These are phyloP conservation scores for Triglochin maritima DNA, from an alignment of 106 monocot species.

Conservation along the genomic window DNA sequence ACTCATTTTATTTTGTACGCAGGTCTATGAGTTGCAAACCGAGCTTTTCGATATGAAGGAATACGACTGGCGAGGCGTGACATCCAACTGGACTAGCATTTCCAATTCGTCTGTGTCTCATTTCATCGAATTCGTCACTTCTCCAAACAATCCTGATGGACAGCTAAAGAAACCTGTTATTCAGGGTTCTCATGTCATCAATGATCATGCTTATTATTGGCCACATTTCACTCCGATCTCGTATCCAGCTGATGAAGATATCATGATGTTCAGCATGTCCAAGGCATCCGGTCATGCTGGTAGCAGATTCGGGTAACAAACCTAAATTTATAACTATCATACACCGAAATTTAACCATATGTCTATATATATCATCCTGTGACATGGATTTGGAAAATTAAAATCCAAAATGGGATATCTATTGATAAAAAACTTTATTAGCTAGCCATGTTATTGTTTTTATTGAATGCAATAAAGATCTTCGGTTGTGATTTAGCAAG, in stretches of 20 bases:
- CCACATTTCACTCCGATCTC: constrained; percentile 60
- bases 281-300: constrained; percentile 77
- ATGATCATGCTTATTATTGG: constrained; percentile 81
- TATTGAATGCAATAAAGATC: too few relatives aligned
- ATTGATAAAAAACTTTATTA: too few relatives aligned
- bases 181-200: constrained; percentile 33
- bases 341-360: too few relatives aligned
- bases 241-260: constrained; percentile 47
- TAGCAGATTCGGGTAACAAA: constrained; percentile 74
- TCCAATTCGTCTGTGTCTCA: not conserved
- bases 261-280: constrained; percentile 64
- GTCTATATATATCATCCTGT: too few relatives aligned
- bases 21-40: constrained; percentile 50
- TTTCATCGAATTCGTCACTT: constrained; percentile 83
- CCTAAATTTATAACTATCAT: too few relatives aligned
- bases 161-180: constrained; percentile 27
- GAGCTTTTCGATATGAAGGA: constrained; percentile 33
- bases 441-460: too few relatives aligned
- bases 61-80: constrained; percentile 45
- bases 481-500: too few relatives aligned
- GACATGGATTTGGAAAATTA: too few relatives aligned
- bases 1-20: constrained; percentile 1
- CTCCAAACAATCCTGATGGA: constrained; percentile 74
- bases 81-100: constrained; percentile 30
- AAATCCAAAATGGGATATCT: too few relatives aligned